Conservation (phyloP, 192 early-diverging fungal species). For the Coemansia sp. region DNA sequence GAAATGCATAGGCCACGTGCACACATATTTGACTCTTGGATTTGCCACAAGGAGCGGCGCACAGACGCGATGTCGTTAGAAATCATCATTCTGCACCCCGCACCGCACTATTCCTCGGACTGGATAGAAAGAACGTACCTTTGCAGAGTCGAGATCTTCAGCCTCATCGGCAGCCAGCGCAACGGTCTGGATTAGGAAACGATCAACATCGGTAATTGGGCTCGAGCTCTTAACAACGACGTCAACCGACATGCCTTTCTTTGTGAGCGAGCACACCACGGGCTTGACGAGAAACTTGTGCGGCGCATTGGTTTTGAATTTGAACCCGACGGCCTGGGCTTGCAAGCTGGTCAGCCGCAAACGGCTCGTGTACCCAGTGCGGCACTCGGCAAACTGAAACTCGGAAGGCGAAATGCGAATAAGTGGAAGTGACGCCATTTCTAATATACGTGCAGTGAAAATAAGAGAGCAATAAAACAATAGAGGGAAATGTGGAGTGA, state of each 20-base stretch:
- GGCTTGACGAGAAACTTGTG: slow-evolving; percentile 60
- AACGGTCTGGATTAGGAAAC: slow-evolving; percentile 62
- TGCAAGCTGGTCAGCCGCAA: slow-evolving; percentile 52
- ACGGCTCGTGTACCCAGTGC: slow-evolving; percentile 50
- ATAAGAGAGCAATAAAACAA: not conserved
- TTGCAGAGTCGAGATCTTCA: slow-evolving; percentile 48
- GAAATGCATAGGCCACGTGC: not conserved
- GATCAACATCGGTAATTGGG: slow-evolving; percentile 50
- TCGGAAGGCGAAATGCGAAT: slow-evolving; percentile 57
- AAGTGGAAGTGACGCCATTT: slow-evolving; percentile 35
- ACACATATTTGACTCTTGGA: not conserved
- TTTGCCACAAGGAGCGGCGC: too few relatives aligned
- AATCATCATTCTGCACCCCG: too few relatives aligned
- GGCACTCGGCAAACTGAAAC: slow-evolving; percentile 52
- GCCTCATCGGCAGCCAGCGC: slow-evolving; percentile 51
- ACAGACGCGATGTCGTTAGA: too few relatives aligned
- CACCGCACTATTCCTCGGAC: not conserved
- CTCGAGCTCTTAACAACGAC: slow-evolving; percentile 55
- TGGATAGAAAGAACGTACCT: slow-evolving; percentile 39
- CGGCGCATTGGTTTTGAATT: slow-evolving; percentile 64
- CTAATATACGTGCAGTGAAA: not conserved
- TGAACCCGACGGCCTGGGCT: slow-evolving; percentile 55
- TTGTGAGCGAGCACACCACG: slow-evolving; percentile 53
- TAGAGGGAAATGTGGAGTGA: not conserved
- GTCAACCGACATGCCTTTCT: slow-evolving; percentile 47